Evolutionary conservation across 1,139 yeast genomes (phyloP), one percentile per base, ranked within the genome.

Genomic region (Martiniozyma asiatica): DNA sequence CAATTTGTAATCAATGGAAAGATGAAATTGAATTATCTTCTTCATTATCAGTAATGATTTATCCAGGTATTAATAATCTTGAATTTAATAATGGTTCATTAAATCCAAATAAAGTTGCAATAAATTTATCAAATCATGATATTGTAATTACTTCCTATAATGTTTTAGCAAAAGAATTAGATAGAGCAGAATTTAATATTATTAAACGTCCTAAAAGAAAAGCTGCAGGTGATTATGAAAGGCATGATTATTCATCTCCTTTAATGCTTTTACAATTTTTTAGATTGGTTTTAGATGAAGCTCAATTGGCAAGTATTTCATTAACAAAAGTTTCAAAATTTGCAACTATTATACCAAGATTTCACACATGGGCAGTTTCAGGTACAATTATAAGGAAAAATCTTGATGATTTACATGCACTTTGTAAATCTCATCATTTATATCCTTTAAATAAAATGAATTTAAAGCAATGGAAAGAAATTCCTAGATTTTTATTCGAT

Each of bases 311-410:
- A 3, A 73, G 82, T 6, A 69, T 75, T 5, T 75, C 78, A 14
- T 63, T 73, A 2, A 71, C 89, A 1, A 67, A 80, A 30, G 84
- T 92, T 2, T 84, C 93, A 16, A 73, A 70, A 39, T 81, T 84
- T 35, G 85, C 95, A 0, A 62, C 81, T 3, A 58, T 80, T 24
- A 70, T 89, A 15, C 93, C 94, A 4, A 60, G 95, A 32, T 68
- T 72, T 31, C 96, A 89, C 55, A 73, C 94, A 0, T 89, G 97
- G 97, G 95, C 94, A 6, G 95, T 85, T 1, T 80, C 94, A 1
- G 98, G 98, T 6, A 89, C 98, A 0, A 94, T 97, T 0, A 78
- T 85, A 8, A 71, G 73, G 39, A 71, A 69, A 40, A 62, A 68
- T 27, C 55, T 81, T 35, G 57, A 59, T 27, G 95, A 87, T 52